Conservation (phyloP, 371 early-diverging fungal genomes). For the Actinomortierella ambigua region DNA sequence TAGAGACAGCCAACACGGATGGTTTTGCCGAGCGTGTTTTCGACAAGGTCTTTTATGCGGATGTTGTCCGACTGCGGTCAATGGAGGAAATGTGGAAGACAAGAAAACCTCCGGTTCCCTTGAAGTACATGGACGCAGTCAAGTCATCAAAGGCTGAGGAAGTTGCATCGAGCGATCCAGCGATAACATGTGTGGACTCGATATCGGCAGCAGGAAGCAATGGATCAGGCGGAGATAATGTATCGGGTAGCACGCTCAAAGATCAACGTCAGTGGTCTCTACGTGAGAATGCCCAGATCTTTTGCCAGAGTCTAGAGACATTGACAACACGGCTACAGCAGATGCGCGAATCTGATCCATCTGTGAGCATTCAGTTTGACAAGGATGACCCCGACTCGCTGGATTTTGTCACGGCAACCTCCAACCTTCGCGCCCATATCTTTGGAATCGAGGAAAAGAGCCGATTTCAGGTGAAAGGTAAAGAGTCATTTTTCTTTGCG, state of each 20-base stretch:
- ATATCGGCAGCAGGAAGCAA: too few relatives aligned
- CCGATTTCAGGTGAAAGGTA: conserved; percentile 89
- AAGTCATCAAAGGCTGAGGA: too few relatives aligned
- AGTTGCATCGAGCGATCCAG: neutral
- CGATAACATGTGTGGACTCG: too few relatives aligned
- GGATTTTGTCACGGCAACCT: conserved; percentile 91
- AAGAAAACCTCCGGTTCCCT: conserved; percentile 72
- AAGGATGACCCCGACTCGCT: conserved; percentile 93
- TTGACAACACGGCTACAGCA: conserved; percentile 51
- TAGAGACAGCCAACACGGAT: conserved; percentile 59
- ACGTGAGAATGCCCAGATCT: conserved; percentile 58
- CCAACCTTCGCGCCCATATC: conserved; percentile 84
- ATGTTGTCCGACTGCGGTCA: conserved; percentile 75
- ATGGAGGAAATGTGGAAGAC: conserved; percentile 94
- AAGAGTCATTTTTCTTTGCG: conserved; percentile 2
- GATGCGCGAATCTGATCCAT: conserved; percentile 49
- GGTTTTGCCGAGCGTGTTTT: conserved; percentile 81
- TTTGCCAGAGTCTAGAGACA: conserved; percentile 53
- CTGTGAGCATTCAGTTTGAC: conserved; percentile 76
- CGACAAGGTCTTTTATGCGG: conserved; percentile 72
- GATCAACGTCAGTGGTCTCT: conserved; percentile 78
- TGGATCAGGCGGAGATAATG: too few relatives aligned
- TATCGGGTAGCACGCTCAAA: conserved; percentile 13
- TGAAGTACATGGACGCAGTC: conserved; percentile 59
- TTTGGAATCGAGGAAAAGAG: conserved; percentile 83